Percentiles rank a stretch among this genome's conserved stretches.
Conservation (phyloP, 2,329 filamentous ascomycete genomes). For the Pestalotiopsis sp. region DNA sequence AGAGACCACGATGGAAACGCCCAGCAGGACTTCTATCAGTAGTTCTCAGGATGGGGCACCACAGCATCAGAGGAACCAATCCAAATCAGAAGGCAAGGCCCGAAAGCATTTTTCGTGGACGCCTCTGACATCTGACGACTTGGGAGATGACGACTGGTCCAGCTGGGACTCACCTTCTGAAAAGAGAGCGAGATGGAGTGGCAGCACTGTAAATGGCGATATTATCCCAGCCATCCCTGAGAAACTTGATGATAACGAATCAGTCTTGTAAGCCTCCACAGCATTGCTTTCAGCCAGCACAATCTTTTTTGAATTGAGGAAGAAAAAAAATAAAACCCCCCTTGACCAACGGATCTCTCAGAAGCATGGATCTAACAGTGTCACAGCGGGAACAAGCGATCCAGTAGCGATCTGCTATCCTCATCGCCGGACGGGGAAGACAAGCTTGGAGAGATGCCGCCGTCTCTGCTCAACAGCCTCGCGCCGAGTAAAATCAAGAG, state of each 20-base stretch:
- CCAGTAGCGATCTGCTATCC: conserved; percentile 24
- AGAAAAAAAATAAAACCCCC: not conserved
- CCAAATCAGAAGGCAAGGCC: conserved; percentile 38
- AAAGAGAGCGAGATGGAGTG: conserved; percentile 64
- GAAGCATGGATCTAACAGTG: conserved; percentile 19
- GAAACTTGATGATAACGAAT: conserved; percentile 44
- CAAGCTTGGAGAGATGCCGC: conserved; percentile 58
- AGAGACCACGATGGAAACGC: conserved; percentile 30
- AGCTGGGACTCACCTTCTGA: conserved; percentile 60
- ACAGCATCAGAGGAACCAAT: conserved; percentile 28
- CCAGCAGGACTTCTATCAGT: conserved; percentile 31
- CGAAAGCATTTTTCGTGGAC: conserved; percentile 62
- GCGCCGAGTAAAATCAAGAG: conserved; percentile 76
- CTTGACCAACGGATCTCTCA: not conserved
- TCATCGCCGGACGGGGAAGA: conserved; percentile 34
- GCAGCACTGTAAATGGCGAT: conserved; percentile 55
- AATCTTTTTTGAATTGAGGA: not conserved
- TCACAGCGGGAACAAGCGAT: conserved; percentile 29
- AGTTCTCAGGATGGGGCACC: conserved; percentile 27
- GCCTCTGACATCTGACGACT: conserved; percentile 54
- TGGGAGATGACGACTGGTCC: conserved; percentile 64
- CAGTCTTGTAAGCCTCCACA: conserved; percentile 46
- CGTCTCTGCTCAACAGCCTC: conserved; percentile 70
- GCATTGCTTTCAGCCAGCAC: conserved; percentile 15
- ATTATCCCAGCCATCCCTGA: conserved; percentile 46